A percentile compares a stretch with the other conserved stretches of the same genome.
phyloP scores from a whole-genome alignment of 768 basidiomycete genomes.

The Mycena indigotica region DNA sequence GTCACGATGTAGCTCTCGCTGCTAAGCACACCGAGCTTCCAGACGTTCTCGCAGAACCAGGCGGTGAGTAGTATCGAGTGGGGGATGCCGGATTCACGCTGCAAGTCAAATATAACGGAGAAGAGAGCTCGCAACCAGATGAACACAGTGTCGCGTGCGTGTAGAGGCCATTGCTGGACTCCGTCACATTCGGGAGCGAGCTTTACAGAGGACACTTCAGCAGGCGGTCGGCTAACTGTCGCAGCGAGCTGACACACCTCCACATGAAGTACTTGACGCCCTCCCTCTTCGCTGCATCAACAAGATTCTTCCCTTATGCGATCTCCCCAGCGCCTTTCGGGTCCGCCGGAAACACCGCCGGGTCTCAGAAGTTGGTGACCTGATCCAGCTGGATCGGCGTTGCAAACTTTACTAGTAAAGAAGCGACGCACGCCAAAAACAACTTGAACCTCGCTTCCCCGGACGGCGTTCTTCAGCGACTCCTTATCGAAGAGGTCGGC shows the following conservation, averaged over 20 bases:
- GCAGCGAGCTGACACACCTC: too few species aligned
- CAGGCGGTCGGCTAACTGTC: too few species aligned
- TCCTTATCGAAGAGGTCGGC: slow-evolving; percentile 30
- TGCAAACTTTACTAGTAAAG: too few species aligned
- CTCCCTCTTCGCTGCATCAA: not conserved
- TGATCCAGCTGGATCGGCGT: not conserved
- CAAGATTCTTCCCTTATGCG: slow-evolving; percentile 3
- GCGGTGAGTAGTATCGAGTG: slow-evolving; percentile 1
- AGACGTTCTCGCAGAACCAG: slow-evolving; percentile 15
- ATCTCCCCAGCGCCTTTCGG: not conserved
- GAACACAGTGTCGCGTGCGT: slow-evolving; percentile 9
- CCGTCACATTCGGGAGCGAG: slow-evolving; percentile 11
- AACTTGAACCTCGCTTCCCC: slow-evolving; percentile 30
- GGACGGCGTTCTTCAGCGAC: slow-evolving; percentile 31
- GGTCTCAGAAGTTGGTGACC: slow-evolving; percentile 8
- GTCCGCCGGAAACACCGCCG: not conserved
- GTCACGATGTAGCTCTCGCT: slow-evolving; percentile 10
- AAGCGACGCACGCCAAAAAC: slow-evolving; percentile 32
- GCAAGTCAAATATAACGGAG: not conserved
- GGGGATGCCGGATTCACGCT: slow-evolving; percentile 8
- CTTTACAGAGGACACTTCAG: too few species aligned
- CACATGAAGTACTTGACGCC: slow-evolving; percentile 6
- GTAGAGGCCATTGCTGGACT: slow-evolving; percentile 9
- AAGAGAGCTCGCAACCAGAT: not conserved
- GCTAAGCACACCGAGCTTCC: not conserved